Base-by-base conservation (phyloP, 2,329 filamentous ascomycete genomes). In the Ophiosphaerella narmari region DNA sequence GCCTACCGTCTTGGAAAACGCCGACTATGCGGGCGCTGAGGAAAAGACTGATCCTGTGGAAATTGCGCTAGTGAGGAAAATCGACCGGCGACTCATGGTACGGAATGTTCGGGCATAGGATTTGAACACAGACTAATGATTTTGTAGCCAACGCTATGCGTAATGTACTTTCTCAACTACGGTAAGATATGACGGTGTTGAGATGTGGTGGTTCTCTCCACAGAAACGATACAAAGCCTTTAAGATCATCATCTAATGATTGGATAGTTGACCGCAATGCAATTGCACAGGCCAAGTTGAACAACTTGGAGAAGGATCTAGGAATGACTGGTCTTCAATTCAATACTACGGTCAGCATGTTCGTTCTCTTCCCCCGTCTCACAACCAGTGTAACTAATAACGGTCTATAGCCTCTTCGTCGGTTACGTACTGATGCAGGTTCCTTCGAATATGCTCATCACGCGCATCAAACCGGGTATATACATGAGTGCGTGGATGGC, bases 241-340 rank as follows among this genome's bases (percentile, higher is more conserved):
- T 29, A 6, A 29, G 26, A 29, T 29, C 7, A 5, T 3, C 26
- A 29, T 29, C 11, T 29, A 11, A 29, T 4, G 6, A 29, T 8
- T 29, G 7, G 11, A 29, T 3, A 29, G 66, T 69, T 6, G 84
- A 86, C 60, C 77, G 84, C 18, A 86, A 86, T 67, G 85, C 87
- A 65, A 86, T 88, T 52, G 84, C 84, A 0, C 79, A 85, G 5
- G 86, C 86, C 0, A 79, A 82, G 7, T 74, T 89, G 44, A 83
- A 84, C 64, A 83, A 85, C 12, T 74, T 89, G 7, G 81, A 86
- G 47, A 71, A 76, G 0, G 85, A 88, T 43, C 50, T 67, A 21
- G 64, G 59, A 3, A 65, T 65, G 60, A 59, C 44, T 16, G 67
- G 61, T 18, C 55, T 62, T 16, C 57, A 70, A 33, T 66, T 66